Base-by-base conservation (phyloP, 2,329 filamentous ascomycete genomes). In the Neonectria magnoliae region DNA sequence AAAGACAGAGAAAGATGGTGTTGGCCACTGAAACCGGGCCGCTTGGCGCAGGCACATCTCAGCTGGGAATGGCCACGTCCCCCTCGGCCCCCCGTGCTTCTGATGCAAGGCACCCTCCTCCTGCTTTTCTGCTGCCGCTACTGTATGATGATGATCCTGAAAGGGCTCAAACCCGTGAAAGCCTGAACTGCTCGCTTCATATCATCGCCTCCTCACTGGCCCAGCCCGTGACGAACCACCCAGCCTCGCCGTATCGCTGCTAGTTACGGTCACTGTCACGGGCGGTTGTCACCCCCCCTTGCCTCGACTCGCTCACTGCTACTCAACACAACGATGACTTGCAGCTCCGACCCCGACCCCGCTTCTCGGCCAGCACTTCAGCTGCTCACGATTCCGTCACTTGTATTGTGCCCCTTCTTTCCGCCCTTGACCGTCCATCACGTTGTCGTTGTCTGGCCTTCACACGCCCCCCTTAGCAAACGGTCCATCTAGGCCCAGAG, bases 31-130 rank as follows among this genome's bases (percentile, higher is more conserved):
- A 64, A 65, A 63, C 60, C 42, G 38, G 51, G 20, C 51, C 44
- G 44, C 53, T 60, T 68, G 45, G 62, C 60, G 63, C 64, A 50
- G 55, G 56, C 60, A 65, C 63, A 63, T 53, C 66, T 68, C 59
- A 54, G 57, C 61, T 69, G 63, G 59, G 58, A 63, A 67, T 54
- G 62, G 56, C 51, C 68, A 42, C 63, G 57, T 62, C 44, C 31
- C 50, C 42, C 50, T 53, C 10, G 9, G 2, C 57, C 66, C 48
- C 57, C 68, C 48, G 41, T 44, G 53, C 44, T 54, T 58, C 62
- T 71, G 36, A 69, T 72, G 70, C 66, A 71, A 72, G 70, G 69
- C 63, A 71, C 66, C 61, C 41, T 60, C 47, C 57, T 52, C 29
- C 29, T 25, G 25, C 25, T 25, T 20, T 20, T 13, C 18, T 44